Evolutionary conservation across 768 basidiomycete genomes (phyloP), one percentile per base, ranked within the genome.

Genomic region (Mycena alexandri): DNA sequence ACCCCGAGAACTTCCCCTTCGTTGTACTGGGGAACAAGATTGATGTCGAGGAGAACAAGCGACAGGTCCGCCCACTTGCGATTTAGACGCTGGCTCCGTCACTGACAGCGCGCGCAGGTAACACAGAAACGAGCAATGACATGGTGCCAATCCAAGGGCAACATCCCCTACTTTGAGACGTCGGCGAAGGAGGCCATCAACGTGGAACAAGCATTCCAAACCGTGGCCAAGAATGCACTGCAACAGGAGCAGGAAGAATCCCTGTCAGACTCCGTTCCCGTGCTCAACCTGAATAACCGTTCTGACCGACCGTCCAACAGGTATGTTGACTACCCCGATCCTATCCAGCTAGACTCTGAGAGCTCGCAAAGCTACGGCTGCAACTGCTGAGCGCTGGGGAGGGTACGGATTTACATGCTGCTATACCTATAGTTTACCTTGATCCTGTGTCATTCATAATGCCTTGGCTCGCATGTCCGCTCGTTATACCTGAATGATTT

Each of bases 1-100:
- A 99, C 79, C 96, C 98, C 44, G 98, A 99, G 86, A 98, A 98
- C 84, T 99, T 99, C 80, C 98, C 98, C 8, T 99, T 99, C 75
- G 96, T 99, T 62, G 97, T 99, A 14, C 82, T 99, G 66, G 98
- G 98, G n/a, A 99, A 99, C 84, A 99, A 99, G 94, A 97, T 99
- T 78, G 98, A 99, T 78, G 94, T 98, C 75, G 98, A 99, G 83
- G 98, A 99, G 84, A 93, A 91, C 79, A 99, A 98, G 80, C 90
- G 97, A 71, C 96, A 98, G 90, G 96, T 95, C 63, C 68, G 87
- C 74, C 21, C 2, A 8, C 51, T 61, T 2, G 42, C 10, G 22
- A 17, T 14, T 19, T 25, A 24, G 54, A 62, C 3, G 61, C 44
- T 61, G 12, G 51, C 24, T 47, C 48, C 19, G 52, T 41, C 47